phyloP scores from a whole-genome alignment of 495 filamentous ascomycete genomes.

The Sabuloglossum arenarium region DNA sequence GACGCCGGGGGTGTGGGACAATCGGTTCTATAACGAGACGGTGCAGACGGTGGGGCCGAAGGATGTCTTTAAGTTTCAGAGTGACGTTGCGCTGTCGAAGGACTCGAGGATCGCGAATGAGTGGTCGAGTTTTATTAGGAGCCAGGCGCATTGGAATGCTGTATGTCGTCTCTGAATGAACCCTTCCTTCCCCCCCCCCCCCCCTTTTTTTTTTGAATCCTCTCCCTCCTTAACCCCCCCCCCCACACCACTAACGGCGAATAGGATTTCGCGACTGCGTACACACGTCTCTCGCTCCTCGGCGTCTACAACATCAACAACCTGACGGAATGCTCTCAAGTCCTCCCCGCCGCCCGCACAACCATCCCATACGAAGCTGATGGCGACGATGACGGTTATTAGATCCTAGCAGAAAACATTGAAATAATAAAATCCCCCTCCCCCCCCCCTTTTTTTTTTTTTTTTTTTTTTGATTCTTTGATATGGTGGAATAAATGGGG shows the following conservation, averaged over 20 bases:
- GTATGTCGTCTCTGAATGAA: constrained; percentile 10
- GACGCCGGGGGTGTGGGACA: constrained; percentile 24
- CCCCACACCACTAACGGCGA: not conserved
- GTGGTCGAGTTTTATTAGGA: constrained; percentile 16
- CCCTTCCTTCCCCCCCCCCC: not conserved
- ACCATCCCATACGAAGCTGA: not conserved
- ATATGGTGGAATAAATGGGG: too few species aligned
- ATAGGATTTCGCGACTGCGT: constrained; percentile 21
- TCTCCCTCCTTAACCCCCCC: too few species aligned
- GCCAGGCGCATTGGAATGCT: constrained; percentile 19
- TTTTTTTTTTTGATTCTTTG: too few species aligned
- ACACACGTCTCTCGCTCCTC: constrained; percentile 21
- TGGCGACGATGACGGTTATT: too few species aligned
- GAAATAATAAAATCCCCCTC: too few species aligned
- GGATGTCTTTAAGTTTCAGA: constrained; percentile 24
- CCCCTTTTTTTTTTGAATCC: constrained; percentile 1
- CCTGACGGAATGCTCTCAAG: constrained; percentile 21
- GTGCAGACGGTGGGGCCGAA: constrained; percentile 13
- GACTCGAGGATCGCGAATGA: constrained; percentile 17
- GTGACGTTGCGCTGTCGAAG: constrained; percentile 20
- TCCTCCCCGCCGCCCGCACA: constrained; percentile 13
- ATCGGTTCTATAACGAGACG: constrained; percentile 24
- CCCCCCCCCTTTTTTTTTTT: too few species aligned
- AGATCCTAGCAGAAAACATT: too few species aligned
- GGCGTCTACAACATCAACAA: constrained; percentile 25